These are phyloP conservation scores for Fusarium nelsonii DNA, from an alignment of 2,329 filamentous ascomycete species.

Conservation along the genomic window DNA sequence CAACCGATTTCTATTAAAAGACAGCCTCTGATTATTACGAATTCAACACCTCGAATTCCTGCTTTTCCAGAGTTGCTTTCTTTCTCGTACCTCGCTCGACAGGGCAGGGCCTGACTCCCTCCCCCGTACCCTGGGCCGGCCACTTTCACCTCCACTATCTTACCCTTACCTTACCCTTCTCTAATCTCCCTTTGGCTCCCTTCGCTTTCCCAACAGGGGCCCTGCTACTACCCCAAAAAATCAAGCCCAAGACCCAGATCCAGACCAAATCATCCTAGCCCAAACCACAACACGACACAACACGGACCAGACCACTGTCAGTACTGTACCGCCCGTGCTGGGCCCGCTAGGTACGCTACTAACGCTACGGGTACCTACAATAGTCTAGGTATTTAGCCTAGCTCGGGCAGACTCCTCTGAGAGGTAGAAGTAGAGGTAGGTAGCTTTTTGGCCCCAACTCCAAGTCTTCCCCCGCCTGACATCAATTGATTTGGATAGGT, in stretches of 20 bases:
- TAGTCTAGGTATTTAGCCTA: background rate
- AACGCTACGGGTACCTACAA: slow-evolving; percentile 35
- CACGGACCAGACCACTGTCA: slow-evolving; percentile 5
- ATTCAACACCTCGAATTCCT: background rate
- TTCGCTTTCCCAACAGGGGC: background rate
- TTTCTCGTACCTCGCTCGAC: background rate
- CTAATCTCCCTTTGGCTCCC: background rate
- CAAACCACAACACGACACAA: slow-evolving; percentile 9
- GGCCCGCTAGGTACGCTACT: slow-evolving; percentile 3
- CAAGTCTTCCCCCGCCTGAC: slow-evolving; percentile 34
- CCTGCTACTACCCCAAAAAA: slow-evolving; percentile 6
- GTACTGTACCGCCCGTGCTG: background rate
- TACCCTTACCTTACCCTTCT: background rate
- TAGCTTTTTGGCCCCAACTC: slow-evolving; percentile 33
- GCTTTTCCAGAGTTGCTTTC: slow-evolving; percentile 1
- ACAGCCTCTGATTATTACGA: background rate
- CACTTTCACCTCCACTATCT: slow-evolving; percentile 13
- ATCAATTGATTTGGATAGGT: slow-evolving; percentile 31
- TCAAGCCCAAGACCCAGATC: background rate
- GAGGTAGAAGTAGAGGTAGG: background rate
- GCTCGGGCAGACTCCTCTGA: too few species aligned
- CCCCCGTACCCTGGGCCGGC: background rate
- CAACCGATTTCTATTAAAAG: slow-evolving; percentile 2
- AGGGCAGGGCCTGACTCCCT: slow-evolving; percentile 7
- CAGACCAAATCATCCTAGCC: slow-evolving; percentile 5